phyloP scores from a whole-genome alignment of 495 filamentous ascomycete genomes.

The Talaromyces nanjingensis region DNA sequence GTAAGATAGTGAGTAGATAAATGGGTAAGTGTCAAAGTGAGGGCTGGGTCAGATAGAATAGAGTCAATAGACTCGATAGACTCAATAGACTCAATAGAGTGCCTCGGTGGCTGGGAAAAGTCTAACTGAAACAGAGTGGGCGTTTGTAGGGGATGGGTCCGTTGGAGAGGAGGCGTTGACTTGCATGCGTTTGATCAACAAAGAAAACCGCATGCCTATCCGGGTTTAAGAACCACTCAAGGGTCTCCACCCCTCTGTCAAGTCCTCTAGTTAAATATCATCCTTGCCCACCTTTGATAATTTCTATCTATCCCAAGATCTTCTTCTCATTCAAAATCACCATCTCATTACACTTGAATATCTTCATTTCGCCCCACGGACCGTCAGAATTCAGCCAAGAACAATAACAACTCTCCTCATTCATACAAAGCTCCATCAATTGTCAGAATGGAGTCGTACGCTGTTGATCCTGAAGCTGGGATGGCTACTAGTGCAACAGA shows the following conservation, averaged over 20 bases:
- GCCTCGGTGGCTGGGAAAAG: neutral
- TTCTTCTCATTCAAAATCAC: neutral
- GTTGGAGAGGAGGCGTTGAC: neutral
- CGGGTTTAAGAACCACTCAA: neutral
- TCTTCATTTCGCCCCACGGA: neutral
- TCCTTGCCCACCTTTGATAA: neutral
- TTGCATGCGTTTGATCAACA: neutral
- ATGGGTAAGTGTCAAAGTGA: too few species aligned
- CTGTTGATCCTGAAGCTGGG: neutral
- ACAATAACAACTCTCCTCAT: neutral
- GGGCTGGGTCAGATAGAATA: too few species aligned
- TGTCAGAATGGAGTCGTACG: neutral
- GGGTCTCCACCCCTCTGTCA: neutral
- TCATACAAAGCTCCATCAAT: neutral
- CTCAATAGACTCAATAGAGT: too few species aligned
- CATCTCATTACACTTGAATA: neutral
- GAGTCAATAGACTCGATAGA: too few species aligned
- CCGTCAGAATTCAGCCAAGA: neutral
- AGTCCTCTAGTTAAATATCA: neutral
- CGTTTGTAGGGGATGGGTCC: neutral
- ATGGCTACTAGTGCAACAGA: conserved; percentile 14
- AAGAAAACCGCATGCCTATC: neutral
- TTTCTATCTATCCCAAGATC: neutral
- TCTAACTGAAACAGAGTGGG: neutral
- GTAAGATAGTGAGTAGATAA: neutral